phyloP scores from a whole-genome alignment of 441 rosid genomes.

The Cnidoscolus chayamansa region DNA sequence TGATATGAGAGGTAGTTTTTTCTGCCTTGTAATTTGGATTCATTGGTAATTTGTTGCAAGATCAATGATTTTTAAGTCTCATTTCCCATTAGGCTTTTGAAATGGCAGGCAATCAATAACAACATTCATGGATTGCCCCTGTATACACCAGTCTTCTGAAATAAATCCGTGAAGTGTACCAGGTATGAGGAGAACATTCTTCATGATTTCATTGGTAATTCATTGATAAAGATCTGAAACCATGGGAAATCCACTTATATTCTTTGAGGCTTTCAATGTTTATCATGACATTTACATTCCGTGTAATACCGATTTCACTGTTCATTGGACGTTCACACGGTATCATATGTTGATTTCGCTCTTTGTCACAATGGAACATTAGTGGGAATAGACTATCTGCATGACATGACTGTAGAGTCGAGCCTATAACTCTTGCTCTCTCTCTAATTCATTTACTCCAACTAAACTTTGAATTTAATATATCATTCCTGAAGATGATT shows the following conservation, averaged over 20 bases:
- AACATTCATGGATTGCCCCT: neutral
- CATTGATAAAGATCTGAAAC: constrained; percentile 2
- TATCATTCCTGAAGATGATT: no score
- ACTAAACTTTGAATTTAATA: no score
- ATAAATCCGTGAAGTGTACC: neutral
- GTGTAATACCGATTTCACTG: neutral
- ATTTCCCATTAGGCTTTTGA: constrained; percentile 8
- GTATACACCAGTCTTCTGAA: neutral
- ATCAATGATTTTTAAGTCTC: neutral
- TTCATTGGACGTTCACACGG: neutral
- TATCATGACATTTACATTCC: neutral
- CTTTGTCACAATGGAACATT: no score
- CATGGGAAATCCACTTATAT: neutral
- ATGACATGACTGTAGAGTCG: no score
- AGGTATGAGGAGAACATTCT: constrained; percentile 1
- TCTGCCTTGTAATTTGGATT: neutral
- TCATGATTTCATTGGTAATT: neutral
- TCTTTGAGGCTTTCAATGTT: neutral
- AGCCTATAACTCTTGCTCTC: no score
- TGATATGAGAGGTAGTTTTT: neutral
- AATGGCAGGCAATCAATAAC: neutral
- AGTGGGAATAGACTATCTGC: no score
- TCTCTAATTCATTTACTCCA: no score
- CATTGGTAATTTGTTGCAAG: neutral
- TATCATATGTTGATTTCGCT: neutral